These are phyloP conservation scores for Massarina eburnea DNA, from an alignment of 2,329 filamentous ascomycete species.

Conservation along the genomic window DNA sequence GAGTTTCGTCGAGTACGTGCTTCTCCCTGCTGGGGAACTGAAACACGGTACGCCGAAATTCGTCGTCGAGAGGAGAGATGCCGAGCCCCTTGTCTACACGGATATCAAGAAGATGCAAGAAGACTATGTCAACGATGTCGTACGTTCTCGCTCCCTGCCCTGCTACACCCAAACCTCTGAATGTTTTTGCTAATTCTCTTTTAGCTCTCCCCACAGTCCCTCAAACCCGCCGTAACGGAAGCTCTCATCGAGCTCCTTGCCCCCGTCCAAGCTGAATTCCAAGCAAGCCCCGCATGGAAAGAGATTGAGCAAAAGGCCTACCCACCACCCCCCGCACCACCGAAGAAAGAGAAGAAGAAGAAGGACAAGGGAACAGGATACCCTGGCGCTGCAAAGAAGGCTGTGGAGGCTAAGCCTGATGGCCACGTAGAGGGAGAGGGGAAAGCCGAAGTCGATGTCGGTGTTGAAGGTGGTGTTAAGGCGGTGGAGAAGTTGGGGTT, in stretches of 20 bases:
- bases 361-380: slow-evolving; percentile 74
- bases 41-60: slow-evolving; percentile 61
- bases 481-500: slow-evolving; percentile 37
- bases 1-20: slow-evolving; percentile 81
- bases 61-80: slow-evolving; percentile 65
- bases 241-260: slow-evolving; percentile 73
- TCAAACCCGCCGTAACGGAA: slow-evolving; percentile 81
- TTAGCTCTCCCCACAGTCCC: slow-evolving; percentile 77
- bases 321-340: slow-evolving; percentile 64
- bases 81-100: slow-evolving; percentile 80
- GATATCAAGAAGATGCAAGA: slow-evolving; percentile 72
- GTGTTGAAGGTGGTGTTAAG: slow-evolving; percentile 37
- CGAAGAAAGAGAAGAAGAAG: slow-evolving; percentile 69
- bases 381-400: slow-evolving; percentile 42
- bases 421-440: slow-evolving; percentile 48
- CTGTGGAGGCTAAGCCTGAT: slow-evolving; percentile 48
- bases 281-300: slow-evolving; percentile 76
- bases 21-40: slow-evolving; percentile 75
- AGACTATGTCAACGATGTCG: slow-evolving; percentile 78
- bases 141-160: slow-evolving; percentile 46
- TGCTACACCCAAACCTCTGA: background rate
- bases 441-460: slow-evolving; percentile 46
- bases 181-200: slow-evolving; percentile 3
- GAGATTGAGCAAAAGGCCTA: slow-evolving; percentile 77
- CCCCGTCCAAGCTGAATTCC: slow-evolving; percentile 75